These are phyloP conservation scores for Hordeum marinum DNA, from an alignment of 176 grass and related monocot species.

Conservation along the genomic window DNA sequence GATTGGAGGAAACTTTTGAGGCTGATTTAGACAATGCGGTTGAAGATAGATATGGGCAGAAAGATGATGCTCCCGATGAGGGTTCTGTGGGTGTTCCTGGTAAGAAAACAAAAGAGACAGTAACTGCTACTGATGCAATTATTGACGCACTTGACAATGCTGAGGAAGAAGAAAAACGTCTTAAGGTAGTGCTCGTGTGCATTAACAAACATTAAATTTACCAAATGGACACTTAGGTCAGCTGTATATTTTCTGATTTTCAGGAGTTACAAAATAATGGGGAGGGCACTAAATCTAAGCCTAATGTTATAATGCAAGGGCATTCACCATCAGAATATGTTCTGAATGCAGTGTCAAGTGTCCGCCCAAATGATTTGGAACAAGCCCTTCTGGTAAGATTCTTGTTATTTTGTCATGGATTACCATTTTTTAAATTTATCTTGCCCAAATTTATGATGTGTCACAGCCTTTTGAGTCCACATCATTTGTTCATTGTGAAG, in stretches of 20 bases:
- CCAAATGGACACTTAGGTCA: neutral
- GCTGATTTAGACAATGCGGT: slow-evolving; percentile 65
- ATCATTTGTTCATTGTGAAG: neutral
- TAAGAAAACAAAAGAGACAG: slow-evolving; percentile 87
- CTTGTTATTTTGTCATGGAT: neutral
- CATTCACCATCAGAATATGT: slow-evolving; percentile 86
- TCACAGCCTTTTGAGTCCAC: neutral
- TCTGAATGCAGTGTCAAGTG: slow-evolving; percentile 62
- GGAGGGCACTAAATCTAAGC: slow-evolving; percentile 49
- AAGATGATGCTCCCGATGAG: slow-evolving; percentile 80
- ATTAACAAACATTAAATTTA: neutral
- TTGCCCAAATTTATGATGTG: neutral
- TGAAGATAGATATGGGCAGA: slow-evolving; percentile 73
- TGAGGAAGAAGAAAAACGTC: slow-evolving; percentile 77
- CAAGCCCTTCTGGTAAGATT: slow-evolving; percentile 70
- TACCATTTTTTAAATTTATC: slow-evolving; percentile 2
- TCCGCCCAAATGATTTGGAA: slow-evolving; percentile 82
- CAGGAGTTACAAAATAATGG: slow-evolving; percentile 72
- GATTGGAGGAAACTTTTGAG: slow-evolving; percentile 87
- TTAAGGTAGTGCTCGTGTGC: slow-evolving; percentile 30
- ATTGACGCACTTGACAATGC: slow-evolving; percentile 89
- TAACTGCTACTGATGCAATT: slow-evolving; percentile 79
- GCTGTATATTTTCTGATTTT: slow-evolving; percentile 3
- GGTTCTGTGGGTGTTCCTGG: slow-evolving; percentile 82
- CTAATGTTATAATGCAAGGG: slow-evolving; percentile 80